Conservation (phyloP, 495 filamentous ascomycete genomes). For the Penicillium egyptiacum region DNA sequence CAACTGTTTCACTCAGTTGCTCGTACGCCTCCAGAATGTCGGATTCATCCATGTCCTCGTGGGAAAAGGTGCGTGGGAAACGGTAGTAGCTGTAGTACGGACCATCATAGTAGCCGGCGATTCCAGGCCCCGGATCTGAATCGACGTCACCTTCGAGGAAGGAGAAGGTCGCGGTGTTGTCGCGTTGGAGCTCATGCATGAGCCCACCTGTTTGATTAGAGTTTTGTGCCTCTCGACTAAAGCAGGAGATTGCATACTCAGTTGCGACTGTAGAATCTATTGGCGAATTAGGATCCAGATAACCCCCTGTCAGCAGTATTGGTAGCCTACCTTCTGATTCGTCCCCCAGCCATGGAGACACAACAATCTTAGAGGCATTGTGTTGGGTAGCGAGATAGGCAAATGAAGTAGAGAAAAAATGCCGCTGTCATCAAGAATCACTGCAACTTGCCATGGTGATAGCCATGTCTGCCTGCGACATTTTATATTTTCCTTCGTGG, state of each 20-base stretch:
- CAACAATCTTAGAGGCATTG: slow-evolving; percentile 31
- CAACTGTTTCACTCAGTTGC: slow-evolving; percentile 33
- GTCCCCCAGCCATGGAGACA: slow-evolving; percentile 39
- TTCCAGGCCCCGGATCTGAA: slow-evolving; percentile 33
- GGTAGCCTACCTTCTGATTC: slow-evolving; percentile 27
- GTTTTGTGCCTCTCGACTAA: neutral
- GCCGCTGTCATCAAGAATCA: neutral
- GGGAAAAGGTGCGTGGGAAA: slow-evolving; percentile 30
- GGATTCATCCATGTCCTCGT: slow-evolving; percentile 24
- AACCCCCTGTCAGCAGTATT: no score
- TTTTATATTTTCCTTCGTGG: slow-evolving; percentile 12
- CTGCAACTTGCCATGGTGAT: neutral
- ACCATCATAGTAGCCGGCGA: slow-evolving; percentile 34
- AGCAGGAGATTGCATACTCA: slow-evolving; percentile 19
- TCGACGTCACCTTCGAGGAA: slow-evolving; percentile 39
- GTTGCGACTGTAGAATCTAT: slow-evolving; percentile 32
- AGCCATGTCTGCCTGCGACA: neutral
- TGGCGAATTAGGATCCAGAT: neutral
- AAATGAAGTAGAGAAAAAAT: neutral
- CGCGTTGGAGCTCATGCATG: slow-evolving; percentile 30
- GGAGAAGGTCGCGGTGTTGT: slow-evolving; percentile 36
- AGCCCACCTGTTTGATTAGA: slow-evolving; percentile 24
- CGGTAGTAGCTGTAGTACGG: slow-evolving; percentile 41
- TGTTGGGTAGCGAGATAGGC: neutral
- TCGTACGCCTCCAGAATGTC: slow-evolving; percentile 32